Evolutionary conservation across 108 stramenopile genomes (phyloP).

Genomic region (Stephanodiscus minutulus): DNA sequence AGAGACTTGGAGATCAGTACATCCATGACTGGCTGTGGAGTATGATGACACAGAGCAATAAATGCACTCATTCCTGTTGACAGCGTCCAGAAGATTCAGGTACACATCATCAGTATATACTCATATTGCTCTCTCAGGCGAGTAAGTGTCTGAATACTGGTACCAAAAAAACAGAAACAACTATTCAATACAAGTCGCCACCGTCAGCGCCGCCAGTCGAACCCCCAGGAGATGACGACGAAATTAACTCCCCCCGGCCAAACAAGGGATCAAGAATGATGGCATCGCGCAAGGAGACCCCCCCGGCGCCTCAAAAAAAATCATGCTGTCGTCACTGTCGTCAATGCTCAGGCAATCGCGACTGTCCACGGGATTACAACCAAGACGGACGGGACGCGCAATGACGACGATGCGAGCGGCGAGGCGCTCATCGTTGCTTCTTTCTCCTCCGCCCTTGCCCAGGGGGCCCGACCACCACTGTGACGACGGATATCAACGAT

Average conservation of each 20-base stretch:
- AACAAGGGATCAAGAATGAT: no score
- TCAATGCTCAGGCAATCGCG: constrained; percentile 28
- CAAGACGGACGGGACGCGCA: constrained; percentile 6
- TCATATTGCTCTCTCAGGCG: not conserved
- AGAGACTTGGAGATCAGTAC: not conserved
- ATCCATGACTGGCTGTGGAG: not conserved
- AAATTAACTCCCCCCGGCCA: no score
- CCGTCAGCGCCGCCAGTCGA: no score
- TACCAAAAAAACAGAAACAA: no score
- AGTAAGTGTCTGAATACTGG: not conserved
- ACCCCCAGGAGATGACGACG: no score
- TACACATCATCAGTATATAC: not conserved
- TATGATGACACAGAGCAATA: not conserved
- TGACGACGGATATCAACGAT: not conserved
- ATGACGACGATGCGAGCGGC: constrained; percentile 3
- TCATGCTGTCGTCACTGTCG: no score
- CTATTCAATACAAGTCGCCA: no score
- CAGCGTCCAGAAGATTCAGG: not conserved
- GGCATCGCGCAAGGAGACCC: no score
- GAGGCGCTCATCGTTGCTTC: not conserved
- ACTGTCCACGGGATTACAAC: constrained; percentile 22
- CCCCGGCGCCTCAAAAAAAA: no score
- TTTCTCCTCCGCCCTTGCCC: no score
- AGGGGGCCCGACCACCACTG: not conserved
- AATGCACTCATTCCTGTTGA: not conserved